Evolutionary conservation across 306 rosid genomes (phyloP), one percentile per base, ranked within the genome.

Genomic region (Hippophae tibetana): DNA sequence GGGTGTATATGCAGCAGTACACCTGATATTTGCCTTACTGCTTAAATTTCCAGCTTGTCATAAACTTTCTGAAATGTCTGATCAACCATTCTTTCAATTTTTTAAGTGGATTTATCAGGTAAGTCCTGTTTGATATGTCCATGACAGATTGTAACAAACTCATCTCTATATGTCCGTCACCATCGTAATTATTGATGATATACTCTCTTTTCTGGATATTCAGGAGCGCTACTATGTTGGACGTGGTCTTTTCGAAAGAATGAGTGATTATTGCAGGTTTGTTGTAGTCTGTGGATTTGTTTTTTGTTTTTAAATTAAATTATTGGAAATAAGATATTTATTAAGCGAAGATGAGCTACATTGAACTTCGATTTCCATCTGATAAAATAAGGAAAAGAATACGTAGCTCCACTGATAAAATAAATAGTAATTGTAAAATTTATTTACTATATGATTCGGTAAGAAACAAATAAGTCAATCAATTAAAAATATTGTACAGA

Each of bases 71-170:
- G 95, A 74, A 60, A 83, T 85, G 95, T 85, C 95, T 46, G 89
- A 92, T 75, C 96, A 87, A 56, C 68, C 95, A 38, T 87, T 92
- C 69, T 92, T 92, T 78, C 98, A 87, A 60, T 92, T 92, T 80
- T 92, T 92, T 58, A 92, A 92, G 81, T 92, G 98, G 98, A 92
- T 87, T 72, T 92, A 85, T 80, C 86, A 87, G 85, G 98, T 77
- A 71, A 60, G 72, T 52, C 52, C 23, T 58, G 51, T 67, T 51
- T 47, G 9, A 61, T 65, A 9, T 43, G 64, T 71, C 54, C 11
- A 27, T 40, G 47, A 5, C 25, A 54, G 54, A 50, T 27, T 56
- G n/a, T 53, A 54, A 62, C 60, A 47, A 18, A 42, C 47, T 61
- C 46, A 51, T 43, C 61, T 67, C 8, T 68, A 49, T 45, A 31